Percentiles rank a stretch among this genome's conserved stretches.
Evolutionary conservation across 345 rosid genomes (phyloP).

Genomic region (Rhizophora apiculata): DNA sequence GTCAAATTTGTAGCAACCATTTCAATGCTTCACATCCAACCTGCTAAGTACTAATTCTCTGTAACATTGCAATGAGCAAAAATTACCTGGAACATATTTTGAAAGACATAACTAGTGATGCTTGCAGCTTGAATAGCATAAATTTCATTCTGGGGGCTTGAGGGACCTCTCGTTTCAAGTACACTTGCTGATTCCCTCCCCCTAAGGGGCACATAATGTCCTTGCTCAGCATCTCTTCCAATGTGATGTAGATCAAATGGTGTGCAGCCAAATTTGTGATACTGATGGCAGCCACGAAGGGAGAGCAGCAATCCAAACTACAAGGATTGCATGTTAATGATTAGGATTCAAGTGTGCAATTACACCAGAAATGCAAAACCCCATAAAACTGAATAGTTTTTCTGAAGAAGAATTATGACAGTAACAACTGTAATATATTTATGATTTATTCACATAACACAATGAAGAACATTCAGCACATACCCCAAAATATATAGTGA

Average conservation of each 20-base stretch:
- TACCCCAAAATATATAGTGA: conserved; percentile 72
- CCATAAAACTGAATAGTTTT: not conserved
- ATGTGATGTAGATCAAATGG: conserved; percentile 14
- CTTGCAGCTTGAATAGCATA: conserved; percentile 20
- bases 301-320: conserved; percentile 62
- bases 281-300: conserved; percentile 50
- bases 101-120: conserved; percentile 42
- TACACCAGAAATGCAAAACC: conserved; percentile 7
- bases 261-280: conserved; percentile 24
- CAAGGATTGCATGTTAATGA: conserved; percentile 6
- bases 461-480: conserved; percentile 13
- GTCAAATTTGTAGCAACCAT: not conserved
- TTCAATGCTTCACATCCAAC: too few relatives aligned
- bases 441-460: not conserved
- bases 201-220: conserved; percentile 35
- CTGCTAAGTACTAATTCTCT: too few relatives aligned
- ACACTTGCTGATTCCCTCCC: conserved; percentile 24
- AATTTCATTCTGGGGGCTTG: conserved; percentile 13
- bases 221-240: conserved; percentile 44
- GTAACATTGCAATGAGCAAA: too few relatives aligned
- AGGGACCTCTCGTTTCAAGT: conserved; percentile 9
- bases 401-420: not conserved
- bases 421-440: not conserved
- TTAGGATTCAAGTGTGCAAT: not conserved
- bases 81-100: conserved; percentile 59